phyloP scores from a whole-genome alignment of 2,329 filamentous ascomycete species.

The Stemphylium beticola region DNA sequence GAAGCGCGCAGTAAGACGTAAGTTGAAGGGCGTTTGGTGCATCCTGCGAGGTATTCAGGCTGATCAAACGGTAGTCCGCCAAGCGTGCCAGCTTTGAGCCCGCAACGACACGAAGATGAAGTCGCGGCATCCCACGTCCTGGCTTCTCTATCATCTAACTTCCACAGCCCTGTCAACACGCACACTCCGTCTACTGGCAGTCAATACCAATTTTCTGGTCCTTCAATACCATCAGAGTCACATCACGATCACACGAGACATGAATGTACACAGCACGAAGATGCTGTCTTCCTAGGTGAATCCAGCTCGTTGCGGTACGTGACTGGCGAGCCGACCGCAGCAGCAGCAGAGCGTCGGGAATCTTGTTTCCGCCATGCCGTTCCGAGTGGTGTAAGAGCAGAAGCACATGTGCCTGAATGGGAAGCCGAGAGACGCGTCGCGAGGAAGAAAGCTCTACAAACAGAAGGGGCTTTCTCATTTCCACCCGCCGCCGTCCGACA shows the following conservation, averaged over 20 bases:
- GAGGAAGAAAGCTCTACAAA: constrained; percentile 46
- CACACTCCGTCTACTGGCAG: constrained; percentile 11
- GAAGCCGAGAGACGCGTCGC: constrained; percentile 40
- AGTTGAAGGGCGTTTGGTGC: background rate
- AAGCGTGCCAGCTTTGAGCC: constrained; percentile 11
- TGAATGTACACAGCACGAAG: constrained; percentile 31
- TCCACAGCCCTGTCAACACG: constrained; percentile 28
- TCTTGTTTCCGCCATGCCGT: constrained; percentile 39
- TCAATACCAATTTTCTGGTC: constrained; percentile 23
- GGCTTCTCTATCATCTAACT: constrained; percentile 36
- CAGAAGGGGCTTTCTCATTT: constrained; percentile 54
- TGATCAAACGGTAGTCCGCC: background rate
- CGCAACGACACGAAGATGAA: constrained; percentile 36
- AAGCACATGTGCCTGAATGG: constrained; percentile 49
- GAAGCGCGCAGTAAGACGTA: constrained; percentile 27
- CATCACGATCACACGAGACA: constrained; percentile 17
- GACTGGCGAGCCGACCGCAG: constrained; percentile 36
- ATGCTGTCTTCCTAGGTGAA: constrained; percentile 53
- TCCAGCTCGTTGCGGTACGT: constrained; percentile 59
- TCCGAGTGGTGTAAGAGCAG: constrained; percentile 42
- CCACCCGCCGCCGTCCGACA: constrained; percentile 53
- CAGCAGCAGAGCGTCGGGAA: constrained; percentile 39
- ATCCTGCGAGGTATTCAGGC: background rate
- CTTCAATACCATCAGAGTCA: constrained; percentile 16
- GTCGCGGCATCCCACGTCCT: constrained; percentile 38